A percentile compares a stretch with the other conserved stretches of the same genome.
Evolutionary conservation across 139 green algal genomes (phyloP).

Genomic region (Ulvella scutata): DNA sequence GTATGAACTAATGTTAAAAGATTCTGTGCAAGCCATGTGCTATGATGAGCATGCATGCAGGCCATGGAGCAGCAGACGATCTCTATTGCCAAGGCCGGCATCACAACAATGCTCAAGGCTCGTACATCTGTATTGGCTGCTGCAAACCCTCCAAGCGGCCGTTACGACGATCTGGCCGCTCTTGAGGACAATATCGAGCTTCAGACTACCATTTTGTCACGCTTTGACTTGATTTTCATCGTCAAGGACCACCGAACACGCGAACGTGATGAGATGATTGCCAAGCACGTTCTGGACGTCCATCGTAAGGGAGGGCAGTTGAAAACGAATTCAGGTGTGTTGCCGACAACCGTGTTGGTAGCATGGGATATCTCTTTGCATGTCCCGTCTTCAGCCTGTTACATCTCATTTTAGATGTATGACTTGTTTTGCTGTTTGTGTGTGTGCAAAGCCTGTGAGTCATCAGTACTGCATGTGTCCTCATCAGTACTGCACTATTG

Average conservation of each 20-base stretch:
- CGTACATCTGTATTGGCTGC: conserved; percentile 89
- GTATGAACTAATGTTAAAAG: too few species aligned
- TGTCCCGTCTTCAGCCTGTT: too few species aligned
- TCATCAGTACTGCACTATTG: too few species aligned
- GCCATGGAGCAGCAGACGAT: conserved; percentile 99
- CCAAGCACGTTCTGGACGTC: conserved; percentile 11
- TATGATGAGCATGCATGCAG: too few species aligned
- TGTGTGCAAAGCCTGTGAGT: too few species aligned
- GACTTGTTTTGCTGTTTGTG: too few species aligned
- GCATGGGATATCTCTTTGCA: background rate
- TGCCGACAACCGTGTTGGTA: conserved; percentile 22
- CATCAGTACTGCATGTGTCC: too few species aligned
- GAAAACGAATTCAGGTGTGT: too few species aligned
- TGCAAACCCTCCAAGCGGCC: conserved; percentile 85
- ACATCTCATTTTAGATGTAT: too few species aligned
- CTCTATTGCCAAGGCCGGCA: conserved; percentile 96
- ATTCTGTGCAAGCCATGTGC: too few species aligned
- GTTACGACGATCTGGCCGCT: conserved; percentile 72
- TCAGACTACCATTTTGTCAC: conserved; percentile 94
- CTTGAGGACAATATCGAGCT: conserved; percentile 96
- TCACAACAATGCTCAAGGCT: conserved; percentile 93
- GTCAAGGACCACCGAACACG: conserved; percentile 76
- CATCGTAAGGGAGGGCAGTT: background rate
- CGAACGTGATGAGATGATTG: conserved; percentile 57
- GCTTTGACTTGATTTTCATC: conserved; percentile 99